These are phyloP conservation scores for Amoeboradix gromovi DNA, from an alignment of 371 early-diverging fungal genomes.

Conservation along the genomic window DNA sequence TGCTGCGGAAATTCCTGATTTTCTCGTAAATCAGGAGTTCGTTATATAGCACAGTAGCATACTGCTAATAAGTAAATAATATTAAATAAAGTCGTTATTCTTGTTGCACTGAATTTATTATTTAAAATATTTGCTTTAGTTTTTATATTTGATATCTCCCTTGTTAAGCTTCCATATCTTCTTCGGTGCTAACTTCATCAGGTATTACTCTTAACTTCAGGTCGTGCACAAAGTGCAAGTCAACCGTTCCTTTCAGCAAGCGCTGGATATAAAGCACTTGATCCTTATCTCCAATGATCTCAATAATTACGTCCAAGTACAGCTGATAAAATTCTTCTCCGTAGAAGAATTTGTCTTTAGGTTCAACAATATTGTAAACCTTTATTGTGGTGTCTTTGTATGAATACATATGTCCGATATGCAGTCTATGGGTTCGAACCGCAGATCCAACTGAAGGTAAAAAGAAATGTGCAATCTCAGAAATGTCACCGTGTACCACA, in stretches of 20 bases:
- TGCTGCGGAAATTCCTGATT: no score
- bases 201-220: neutral
- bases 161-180: neutral
- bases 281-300: neutral
- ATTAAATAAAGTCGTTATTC: no score
- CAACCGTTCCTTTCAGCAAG: neutral
- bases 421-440: neutral
- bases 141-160: neutral
- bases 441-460: neutral
- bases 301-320: neutral
- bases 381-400: neutral
- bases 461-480: neutral
- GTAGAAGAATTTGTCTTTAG: neutral
- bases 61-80: no score
- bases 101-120: no score
- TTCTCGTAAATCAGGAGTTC: no score
- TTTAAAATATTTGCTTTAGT: no score
- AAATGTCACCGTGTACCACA: neutral
- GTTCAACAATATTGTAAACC: neutral
- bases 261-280: neutral
- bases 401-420: neutral
- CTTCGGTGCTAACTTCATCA: neutral
- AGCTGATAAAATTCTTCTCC: neutral
- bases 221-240: neutral
- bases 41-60: no score